Evolutionary conservation across 495 filamentous ascomycete genomes (phyloP), one percentile per base, ranked within the genome.

Genomic region (Thozetella sp.): DNA sequence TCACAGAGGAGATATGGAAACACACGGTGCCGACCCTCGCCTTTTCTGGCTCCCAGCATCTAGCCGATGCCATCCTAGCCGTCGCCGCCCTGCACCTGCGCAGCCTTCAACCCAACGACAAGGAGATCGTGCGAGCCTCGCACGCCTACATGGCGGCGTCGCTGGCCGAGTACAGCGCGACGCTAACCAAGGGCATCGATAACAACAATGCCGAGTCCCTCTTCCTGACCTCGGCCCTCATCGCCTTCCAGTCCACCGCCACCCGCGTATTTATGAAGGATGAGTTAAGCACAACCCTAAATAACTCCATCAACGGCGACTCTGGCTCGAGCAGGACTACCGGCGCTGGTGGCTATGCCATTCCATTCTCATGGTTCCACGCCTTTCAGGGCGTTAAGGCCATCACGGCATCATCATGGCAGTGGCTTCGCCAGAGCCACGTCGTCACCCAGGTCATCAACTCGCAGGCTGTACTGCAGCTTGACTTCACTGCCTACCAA

Each of bases 381-480:
- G 76, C 82, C n/a, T 85, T 85, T 65, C 83, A 85, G 56, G 83
- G 83, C 15, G 79, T 85, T 51, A 85, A 86, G 50, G 78, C 81
- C 22, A 72, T 81, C 59, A 80, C 79, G 1, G 75, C 79, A 6
- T 72, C 77, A 6, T 78, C 76, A 13, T 82, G 79, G 80, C 79
- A 79, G 46, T 86, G 78, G 72, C 66, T 86, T 12, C 69, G 83
- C 13, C 68, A 67, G 23, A 83, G 80, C 63, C 70, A 74, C 6
- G 76, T 81, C 3, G 75, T 83, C 25, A 76, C 76, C 3, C 76
- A 77, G 15, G 83, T 86, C 53, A 84, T 86, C 61, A 80, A 83
- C 61, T 79, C 79, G 4, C 83, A 86, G 55, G 81, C 76, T 1
- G 79, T 77, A 3, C 68, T 84, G 0, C 70, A 78, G 45, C 77